Percentiles rank a stretch among this genome's conserved stretches.
Evolutionary conservation across 768 basidiomycete species (phyloP).

Genomic region (Pisolithus orientalis): DNA sequence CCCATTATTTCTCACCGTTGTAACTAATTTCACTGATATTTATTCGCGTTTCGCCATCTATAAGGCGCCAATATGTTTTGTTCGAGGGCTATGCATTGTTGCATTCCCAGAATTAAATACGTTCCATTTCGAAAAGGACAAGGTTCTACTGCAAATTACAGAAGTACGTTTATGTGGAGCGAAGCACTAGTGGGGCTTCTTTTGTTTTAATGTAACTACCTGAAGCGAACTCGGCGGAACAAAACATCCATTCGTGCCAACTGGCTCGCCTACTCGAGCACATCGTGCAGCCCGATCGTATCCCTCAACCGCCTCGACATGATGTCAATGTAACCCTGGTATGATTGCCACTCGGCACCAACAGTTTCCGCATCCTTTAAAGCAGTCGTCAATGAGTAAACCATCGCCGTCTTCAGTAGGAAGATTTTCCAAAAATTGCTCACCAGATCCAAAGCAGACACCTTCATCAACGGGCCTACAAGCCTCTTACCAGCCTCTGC

Average conservation of each 20-base stretch:
- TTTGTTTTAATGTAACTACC: conserved; percentile 2
- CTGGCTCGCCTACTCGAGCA: conserved; percentile 10
- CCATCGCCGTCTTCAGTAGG: conserved; percentile 14
- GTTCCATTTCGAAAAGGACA: no score
- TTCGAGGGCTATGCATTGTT: no score
- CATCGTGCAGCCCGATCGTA: conserved; percentile 50
- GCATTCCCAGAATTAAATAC: no score
- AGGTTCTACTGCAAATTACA: background rate
- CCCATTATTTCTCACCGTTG: conserved; percentile 1
- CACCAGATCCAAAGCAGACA: conserved; percentile 49
- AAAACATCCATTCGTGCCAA: background rate
- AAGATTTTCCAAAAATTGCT: conserved; percentile 15
- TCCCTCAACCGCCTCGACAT: conserved; percentile 70
- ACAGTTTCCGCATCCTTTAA: conserved; percentile 37
- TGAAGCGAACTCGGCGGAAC: background rate
- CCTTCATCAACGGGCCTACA: conserved; percentile 45
- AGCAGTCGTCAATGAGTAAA: conserved; percentile 10
- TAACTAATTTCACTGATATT: conserved; percentile 2
- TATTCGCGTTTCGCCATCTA: background rate
- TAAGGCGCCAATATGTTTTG: no score
- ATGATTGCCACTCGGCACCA: conserved; percentile 52
- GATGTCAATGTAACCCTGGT: conserved; percentile 67
- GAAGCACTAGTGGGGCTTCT: background rate
- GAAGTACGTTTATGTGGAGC: background rate
- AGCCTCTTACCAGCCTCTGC: conserved; percentile 52